Percentiles rank a stretch among this genome's conserved stretches.
phyloP scores from a whole-genome alignment of 495 filamentous ascomycete species.

The Aspergillus hancockii region DNA sequence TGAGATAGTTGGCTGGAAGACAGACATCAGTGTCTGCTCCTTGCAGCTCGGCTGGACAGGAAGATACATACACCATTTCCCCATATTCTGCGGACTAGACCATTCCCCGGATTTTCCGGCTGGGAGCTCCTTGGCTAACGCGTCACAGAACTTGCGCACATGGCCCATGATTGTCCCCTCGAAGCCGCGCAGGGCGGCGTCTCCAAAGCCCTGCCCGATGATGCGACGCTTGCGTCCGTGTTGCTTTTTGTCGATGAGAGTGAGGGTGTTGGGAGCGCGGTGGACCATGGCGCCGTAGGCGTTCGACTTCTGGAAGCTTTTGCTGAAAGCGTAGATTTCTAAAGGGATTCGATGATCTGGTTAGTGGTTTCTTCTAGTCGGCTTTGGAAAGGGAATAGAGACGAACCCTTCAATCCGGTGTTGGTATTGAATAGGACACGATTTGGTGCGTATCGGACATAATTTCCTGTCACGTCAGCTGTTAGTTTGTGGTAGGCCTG shows the following conservation, averaged over 20 bases:
- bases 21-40: background rate
- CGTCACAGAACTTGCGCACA: background rate
- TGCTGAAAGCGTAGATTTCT: conserved; percentile 33
- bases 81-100: conserved; percentile 31
- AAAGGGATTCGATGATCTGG: background rate
- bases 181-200: conserved; percentile 31
- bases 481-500: background rate
- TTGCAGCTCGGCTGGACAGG: background rate
- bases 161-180: conserved; percentile 16
- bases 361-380: background rate
- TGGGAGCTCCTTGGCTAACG: background rate
- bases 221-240: conserved; percentile 40
- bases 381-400: background rate
- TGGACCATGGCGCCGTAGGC: conserved; percentile 37
- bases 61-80: conserved; percentile 26
- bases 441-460: conserved; percentile 10
- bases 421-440: background rate
- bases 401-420: background rate
- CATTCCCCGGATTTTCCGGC: conserved; percentile 10
- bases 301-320: conserved; percentile 34
- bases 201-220: conserved; percentile 38
- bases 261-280: conserved; percentile 39
- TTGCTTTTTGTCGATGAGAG: conserved; percentile 33
- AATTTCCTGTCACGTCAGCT: background rate
- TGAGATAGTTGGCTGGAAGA: conserved; percentile 8